A percentile compares a stretch with the other conserved stretches of the same genome.
Conservation (phyloP, 2,329 filamentous ascomycete genomes). For the Periconia sp. region DNA sequence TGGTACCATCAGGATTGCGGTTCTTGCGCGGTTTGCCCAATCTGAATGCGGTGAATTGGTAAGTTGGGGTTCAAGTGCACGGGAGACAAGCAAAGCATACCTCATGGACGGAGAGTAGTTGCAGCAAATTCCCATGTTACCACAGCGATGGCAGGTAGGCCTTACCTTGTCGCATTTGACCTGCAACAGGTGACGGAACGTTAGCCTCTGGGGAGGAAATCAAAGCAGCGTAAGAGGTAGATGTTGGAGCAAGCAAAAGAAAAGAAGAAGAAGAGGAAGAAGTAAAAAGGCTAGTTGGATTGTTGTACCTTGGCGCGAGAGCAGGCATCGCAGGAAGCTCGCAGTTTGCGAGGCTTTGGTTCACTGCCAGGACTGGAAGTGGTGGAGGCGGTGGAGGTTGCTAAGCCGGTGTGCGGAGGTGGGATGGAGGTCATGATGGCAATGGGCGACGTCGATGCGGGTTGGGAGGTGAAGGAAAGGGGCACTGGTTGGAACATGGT, state of each 20-base stretch:
- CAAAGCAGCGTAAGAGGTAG: too few species aligned
- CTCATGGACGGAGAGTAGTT: conserved; percentile 45
- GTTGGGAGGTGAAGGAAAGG: conserved; percentile 22
- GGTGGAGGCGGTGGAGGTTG: conserved; percentile 20
- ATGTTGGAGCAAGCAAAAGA: too few species aligned
- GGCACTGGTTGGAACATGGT: conserved; percentile 35
- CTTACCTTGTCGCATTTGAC: conserved; percentile 43
- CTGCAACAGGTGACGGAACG: conserved; percentile 3
- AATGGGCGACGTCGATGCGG: conserved; percentile 25
- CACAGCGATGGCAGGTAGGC: conserved; percentile 39
- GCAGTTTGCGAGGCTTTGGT: conserved; percentile 39
- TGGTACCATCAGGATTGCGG: conserved; percentile 38
- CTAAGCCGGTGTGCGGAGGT: conserved; percentile 20
- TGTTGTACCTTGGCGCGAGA: conserved; percentile 37
- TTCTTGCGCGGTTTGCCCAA: conserved; percentile 42
- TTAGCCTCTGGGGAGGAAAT: conserved; percentile 5
- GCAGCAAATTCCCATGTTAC: conserved; percentile 42
- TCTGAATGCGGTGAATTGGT: conserved; percentile 22
- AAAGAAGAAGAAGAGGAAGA: too few species aligned
- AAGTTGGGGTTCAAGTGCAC: conserved; percentile 2
- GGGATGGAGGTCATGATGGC: conserved; percentile 23
- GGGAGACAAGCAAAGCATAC: conserved; percentile 17
- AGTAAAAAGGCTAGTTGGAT: not conserved
- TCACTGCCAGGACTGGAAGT: conserved; percentile 24
- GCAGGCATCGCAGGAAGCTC: conserved; percentile 42